phyloP scores from a whole-genome alignment of 306 rosid genomes.

The Quercus alba region DNA sequence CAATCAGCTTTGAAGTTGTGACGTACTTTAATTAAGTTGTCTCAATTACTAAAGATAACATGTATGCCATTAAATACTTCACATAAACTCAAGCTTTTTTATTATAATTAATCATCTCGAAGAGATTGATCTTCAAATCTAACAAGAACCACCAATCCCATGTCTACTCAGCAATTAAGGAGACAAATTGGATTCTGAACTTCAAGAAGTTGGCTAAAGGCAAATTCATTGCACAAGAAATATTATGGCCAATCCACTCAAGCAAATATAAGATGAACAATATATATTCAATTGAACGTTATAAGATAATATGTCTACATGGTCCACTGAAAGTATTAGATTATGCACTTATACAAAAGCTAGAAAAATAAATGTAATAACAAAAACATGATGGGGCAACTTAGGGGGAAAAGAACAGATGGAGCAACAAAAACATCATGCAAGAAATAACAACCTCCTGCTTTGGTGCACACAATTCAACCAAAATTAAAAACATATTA shows the following conservation, averaged over 20 bases:
- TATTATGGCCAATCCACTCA: not conserved
- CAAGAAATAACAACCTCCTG: not conserved
- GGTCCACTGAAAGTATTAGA: not conserved
- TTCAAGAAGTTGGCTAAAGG: not conserved
- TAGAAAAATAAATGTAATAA: not conserved
- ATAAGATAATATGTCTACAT: not conserved
- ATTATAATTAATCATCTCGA: not conserved
- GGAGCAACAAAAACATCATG: slow-evolving; percentile 7
- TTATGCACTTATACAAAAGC: not conserved
- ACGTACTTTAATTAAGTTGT: not conserved
- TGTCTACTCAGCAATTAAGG: not conserved
- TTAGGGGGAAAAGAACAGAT: not conserved
- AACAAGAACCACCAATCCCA: not conserved
- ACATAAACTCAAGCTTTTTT: not conserved
- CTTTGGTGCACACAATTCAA: not conserved
- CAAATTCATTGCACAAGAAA: not conserved
- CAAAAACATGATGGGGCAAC: not conserved
- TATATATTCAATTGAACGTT: not conserved
- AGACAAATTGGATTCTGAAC: not conserved
- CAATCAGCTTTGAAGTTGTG: slow-evolving; percentile 3
- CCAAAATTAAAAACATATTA: slow-evolving; percentile 7
- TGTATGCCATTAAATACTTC: not conserved
- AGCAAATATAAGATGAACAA: not conserved
- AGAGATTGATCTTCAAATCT: not conserved
- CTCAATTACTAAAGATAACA: not conserved